These are phyloP conservation scores for Pyricularia pennisetigena DNA, from an alignment of 2,329 filamentous ascomycete species.

Conservation along the genomic window DNA sequence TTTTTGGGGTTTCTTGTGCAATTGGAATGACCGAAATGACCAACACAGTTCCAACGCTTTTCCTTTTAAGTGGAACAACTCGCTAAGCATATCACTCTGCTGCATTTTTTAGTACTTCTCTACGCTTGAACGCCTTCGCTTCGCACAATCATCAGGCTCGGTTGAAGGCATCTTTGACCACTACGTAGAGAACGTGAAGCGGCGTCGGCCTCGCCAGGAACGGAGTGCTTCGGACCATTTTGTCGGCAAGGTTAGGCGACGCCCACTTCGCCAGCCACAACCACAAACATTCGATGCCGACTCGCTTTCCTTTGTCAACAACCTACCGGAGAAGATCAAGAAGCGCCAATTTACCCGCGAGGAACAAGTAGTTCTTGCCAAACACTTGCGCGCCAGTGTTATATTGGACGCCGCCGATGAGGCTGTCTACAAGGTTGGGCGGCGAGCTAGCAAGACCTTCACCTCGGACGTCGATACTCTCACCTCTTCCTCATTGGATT, in stretches of 20 bases:
- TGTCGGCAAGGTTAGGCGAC: constrained; percentile 18
- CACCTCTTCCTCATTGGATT: constrained; percentile 21
- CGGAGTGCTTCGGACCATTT: constrained; percentile 20
- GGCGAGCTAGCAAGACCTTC: constrained; percentile 25
- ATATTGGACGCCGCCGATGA: constrained; percentile 38
- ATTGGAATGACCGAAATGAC: neutral
- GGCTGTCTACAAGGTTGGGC: constrained; percentile 38
- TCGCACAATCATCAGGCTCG: constrained; percentile 37
- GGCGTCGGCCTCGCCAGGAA: constrained; percentile 18
- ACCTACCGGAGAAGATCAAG: constrained; percentile 63
- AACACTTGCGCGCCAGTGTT: constrained; percentile 30
- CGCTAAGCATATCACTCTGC: neutral
- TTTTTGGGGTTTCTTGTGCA: too few species aligned
- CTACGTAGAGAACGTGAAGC: constrained; percentile 24
- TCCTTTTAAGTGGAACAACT: neutral
- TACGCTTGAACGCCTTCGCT: constrained; percentile 58
- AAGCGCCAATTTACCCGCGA: constrained; percentile 61
- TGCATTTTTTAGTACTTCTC: constrained; percentile 55
- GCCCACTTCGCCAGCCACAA: constrained; percentile 14
- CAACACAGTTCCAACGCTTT: neutral
- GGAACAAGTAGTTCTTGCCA: constrained; percentile 55
- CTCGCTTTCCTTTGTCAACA: constrained; percentile 57
- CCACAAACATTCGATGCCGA: constrained; percentile 35
- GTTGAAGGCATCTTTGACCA: constrained; percentile 25
- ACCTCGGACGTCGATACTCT: constrained; percentile 19